Evolutionary conservation across 2,329 filamentous ascomycete species (phyloP).

Genomic region (Knufia fluminis): DNA sequence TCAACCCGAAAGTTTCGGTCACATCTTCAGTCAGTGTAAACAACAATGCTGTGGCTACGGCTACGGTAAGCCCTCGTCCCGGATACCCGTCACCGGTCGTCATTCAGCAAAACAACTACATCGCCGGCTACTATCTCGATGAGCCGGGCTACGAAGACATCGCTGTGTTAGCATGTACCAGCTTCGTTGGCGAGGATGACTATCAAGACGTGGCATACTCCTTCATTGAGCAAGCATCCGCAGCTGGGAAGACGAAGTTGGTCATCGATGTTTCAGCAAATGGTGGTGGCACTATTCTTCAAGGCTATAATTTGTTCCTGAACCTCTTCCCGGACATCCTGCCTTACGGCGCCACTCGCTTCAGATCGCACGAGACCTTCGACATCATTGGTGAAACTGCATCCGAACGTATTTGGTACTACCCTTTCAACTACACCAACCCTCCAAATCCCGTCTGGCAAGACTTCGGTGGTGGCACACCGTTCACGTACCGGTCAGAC

Average conservation of each 20-base stretch:
- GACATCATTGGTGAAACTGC: slow-evolving; percentile 31
- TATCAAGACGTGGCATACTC: slow-evolving; percentile 17
- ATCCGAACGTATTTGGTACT: slow-evolving; percentile 3
- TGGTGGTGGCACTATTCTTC: slow-evolving; percentile 44
- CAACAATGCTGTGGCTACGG: background rate
- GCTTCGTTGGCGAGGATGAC: slow-evolving; percentile 27
- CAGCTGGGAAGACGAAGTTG: slow-evolving; percentile 46
- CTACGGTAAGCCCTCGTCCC: slow-evolving; percentile 7
- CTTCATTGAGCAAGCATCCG: slow-evolving; percentile 41
- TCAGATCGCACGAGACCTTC: slow-evolving; percentile 42
- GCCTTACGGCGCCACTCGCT: slow-evolving; percentile 43
- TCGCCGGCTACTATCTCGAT: slow-evolving; percentile 40
- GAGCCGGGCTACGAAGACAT: slow-evolving; percentile 34
- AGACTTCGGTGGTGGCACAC: slow-evolving; percentile 23
- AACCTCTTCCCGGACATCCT: slow-evolving; percentile 45
- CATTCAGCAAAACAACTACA: slow-evolving; percentile 27
- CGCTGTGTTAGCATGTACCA: slow-evolving; percentile 38
- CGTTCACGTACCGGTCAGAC: slow-evolving; percentile 8
- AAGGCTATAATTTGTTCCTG: slow-evolving; percentile 43
- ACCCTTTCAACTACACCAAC: slow-evolving; percentile 25
- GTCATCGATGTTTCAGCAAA: slow-evolving; percentile 56
- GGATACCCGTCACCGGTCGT: slow-evolving; percentile 33
- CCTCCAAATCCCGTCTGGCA: background rate
- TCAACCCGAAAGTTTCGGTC: background rate
- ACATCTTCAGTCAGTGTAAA: slow-evolving; percentile 1